Evolutionary conservation across 495 filamentous ascomycete genomes (phyloP).

Genomic region (Trichoderma orchidacearum): DNA sequence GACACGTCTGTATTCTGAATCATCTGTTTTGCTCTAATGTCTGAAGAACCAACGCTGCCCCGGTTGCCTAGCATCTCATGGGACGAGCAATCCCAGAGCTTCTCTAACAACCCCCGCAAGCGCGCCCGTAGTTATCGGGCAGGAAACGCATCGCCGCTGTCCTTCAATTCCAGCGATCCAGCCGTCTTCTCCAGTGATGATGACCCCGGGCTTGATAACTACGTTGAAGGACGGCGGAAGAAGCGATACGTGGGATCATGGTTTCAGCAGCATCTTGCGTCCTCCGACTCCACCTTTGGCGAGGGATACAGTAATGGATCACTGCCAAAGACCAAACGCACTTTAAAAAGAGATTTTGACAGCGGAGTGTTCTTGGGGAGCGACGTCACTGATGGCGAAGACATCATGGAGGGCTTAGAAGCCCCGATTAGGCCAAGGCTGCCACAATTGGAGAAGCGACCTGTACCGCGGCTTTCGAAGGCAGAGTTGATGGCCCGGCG

Average conservation of each 20-base stretch:
- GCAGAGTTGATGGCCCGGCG: slow-evolving; percentile 18
- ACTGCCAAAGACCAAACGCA: slow-evolving; percentile 26
- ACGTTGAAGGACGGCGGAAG: slow-evolving; percentile 42
- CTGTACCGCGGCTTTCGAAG: slow-evolving; percentile 6
- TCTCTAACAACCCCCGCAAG: slow-evolving; percentile 22
- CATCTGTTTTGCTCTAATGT: slow-evolving; percentile 12
- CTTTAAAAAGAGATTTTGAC: slow-evolving; percentile 53
- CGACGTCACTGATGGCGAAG: slow-evolving; percentile 35
- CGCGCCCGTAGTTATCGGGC: slow-evolving; percentile 14
- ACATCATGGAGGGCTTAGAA: slow-evolving; percentile 13
- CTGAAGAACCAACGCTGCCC: slow-evolving; percentile 32
- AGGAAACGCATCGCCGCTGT: background rate
- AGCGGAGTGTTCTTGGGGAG: slow-evolving; percentile 76
- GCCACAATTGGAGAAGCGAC: slow-evolving; percentile 9
- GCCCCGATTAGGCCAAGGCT: slow-evolving; percentile 9
- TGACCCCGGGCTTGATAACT: slow-evolving; percentile 59
- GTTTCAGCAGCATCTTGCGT: slow-evolving; percentile 48
- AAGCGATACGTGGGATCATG: slow-evolving; percentile 56
- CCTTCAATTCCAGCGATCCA: slow-evolving; percentile 51
- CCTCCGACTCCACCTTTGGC: slow-evolving; percentile 25
- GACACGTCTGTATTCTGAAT: background rate
- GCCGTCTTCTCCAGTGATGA: slow-evolving; percentile 72
- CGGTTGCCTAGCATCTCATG: slow-evolving; percentile 14
- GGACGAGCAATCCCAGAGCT: slow-evolving; percentile 15
- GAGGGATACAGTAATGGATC: slow-evolving; percentile 9